A percentile compares a stretch with the other conserved stretches of the same genome.
Evolutionary conservation across 2,329 filamentous ascomycete species (phyloP).

Genomic region (Xylaria sp.): DNA sequence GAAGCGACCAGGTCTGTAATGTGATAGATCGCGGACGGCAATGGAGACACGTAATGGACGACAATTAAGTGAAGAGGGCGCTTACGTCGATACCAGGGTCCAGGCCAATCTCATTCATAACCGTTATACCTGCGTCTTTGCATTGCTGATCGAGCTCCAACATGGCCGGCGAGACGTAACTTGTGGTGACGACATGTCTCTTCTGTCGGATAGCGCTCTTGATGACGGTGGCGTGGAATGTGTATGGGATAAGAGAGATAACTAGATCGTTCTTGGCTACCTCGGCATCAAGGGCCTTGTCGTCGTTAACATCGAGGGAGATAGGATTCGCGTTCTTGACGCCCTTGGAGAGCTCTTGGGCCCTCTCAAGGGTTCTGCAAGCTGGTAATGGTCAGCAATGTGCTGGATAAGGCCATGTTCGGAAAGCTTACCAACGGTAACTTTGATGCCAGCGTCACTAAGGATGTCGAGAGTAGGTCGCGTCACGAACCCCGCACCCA

Average conservation of each 20-base stretch:
- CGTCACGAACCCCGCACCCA: conserved; percentile 58
- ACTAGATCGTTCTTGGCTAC: conserved; percentile 83
- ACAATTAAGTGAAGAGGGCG: background rate
- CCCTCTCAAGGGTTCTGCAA: conserved; percentile 81
- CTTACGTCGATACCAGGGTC: conserved; percentile 69
- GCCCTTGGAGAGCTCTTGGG: conserved; percentile 77
- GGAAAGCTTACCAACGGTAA: conserved; percentile 69
- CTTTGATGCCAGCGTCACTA: conserved; percentile 66
- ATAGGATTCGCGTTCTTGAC: conserved; percentile 78
- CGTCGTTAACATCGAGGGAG: conserved; percentile 84
- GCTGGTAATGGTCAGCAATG: conserved; percentile 59
- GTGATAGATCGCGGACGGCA: background rate
- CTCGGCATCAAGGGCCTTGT: conserved; percentile 79
- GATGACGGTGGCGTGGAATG: conserved; percentile 87
- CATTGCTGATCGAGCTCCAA: conserved; percentile 82
- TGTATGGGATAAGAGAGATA: conserved; percentile 90
- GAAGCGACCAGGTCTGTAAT: background rate
- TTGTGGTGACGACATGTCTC: conserved; percentile 96
- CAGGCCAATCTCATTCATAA: conserved; percentile 95
- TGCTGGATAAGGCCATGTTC: background rate
- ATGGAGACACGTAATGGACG: background rate
- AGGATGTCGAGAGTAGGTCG: conserved; percentile 73
- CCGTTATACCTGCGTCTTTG: conserved; percentile 93
- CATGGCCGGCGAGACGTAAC: conserved; percentile 93
- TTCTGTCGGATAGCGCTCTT: conserved; percentile 92